Percentiles rank a stretch among this genome's conserved stretches.
phyloP scores from a whole-genome alignment of 2,329 filamentous ascomycete genomes.

The Monosporascus sp. region DNA sequence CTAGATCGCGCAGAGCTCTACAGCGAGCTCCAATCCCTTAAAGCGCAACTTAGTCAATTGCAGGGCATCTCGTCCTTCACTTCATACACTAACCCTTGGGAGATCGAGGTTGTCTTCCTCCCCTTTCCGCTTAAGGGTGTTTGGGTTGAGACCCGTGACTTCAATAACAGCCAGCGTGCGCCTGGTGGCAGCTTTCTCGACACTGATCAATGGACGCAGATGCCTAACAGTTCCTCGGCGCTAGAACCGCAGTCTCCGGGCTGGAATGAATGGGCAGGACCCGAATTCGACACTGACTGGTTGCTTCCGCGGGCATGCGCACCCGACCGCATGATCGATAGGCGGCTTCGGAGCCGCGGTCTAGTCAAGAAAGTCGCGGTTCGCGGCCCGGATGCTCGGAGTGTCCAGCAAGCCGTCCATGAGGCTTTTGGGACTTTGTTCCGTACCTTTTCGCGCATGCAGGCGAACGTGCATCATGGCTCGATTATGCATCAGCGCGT shows the following conservation, averaged over 20 bases:
- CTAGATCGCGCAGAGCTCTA: slow-evolving; percentile 41
- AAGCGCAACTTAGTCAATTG: slow-evolving; percentile 48
- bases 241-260: slow-evolving; percentile 44
- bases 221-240: slow-evolving; percentile 41
- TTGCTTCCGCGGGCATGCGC: slow-evolving; percentile 64
- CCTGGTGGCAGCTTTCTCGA: slow-evolving; percentile 25
- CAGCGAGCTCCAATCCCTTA: slow-evolving; percentile 44
- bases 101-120: slow-evolving; percentile 70
- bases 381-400: slow-evolving; percentile 58
- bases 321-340: slow-evolving; percentile 56
- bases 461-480: slow-evolving; percentile 24
- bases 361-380: slow-evolving; percentile 61
- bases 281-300: slow-evolving; percentile 51
- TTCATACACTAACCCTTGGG: slow-evolving; percentile 61
- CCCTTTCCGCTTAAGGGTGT: slow-evolving; percentile 59
- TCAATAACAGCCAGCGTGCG: slow-evolving; percentile 31
- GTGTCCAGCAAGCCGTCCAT: slow-evolving; percentile 60
- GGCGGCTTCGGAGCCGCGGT: slow-evolving; percentile 69
- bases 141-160: slow-evolving; percentile 47
- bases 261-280: slow-evolving; percentile 41
- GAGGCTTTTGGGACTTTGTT: slow-evolving; percentile 57
- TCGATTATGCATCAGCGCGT: slow-evolving; percentile 29
- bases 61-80: slow-evolving; percentile 52
- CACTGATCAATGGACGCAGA: slow-evolving; percentile 50
- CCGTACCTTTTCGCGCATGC: slow-evolving; percentile 35